Evolutionary conservation across 805 yeast species (phyloP).

Genomic region (Pichia thaimueangensis): DNA sequence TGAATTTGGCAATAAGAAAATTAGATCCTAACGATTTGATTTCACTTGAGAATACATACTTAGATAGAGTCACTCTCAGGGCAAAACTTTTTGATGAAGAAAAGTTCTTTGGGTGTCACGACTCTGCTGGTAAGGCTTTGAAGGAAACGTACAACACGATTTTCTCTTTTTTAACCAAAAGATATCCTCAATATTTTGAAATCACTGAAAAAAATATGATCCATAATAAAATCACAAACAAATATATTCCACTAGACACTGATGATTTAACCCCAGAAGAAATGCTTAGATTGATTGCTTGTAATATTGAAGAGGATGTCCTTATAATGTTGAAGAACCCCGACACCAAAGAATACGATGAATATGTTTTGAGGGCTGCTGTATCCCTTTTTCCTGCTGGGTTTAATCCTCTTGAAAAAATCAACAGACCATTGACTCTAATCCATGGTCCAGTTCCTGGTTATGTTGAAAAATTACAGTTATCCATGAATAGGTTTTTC

Average conservation of each 20-base stretch:
- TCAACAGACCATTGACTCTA: constrained; percentile 47
- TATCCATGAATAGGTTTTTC: constrained; percentile 65
- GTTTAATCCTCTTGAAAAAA: constrained; percentile 53
- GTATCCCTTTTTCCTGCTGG: constrained; percentile 66
- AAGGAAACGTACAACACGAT: constrained; percentile 30
- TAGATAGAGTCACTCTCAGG: constrained; percentile 36
- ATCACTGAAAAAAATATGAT: constrained; percentile 19
- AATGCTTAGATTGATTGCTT: constrained; percentile 16
- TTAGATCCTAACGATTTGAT: constrained; percentile 49
- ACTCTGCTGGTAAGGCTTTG: constrained; percentile 31
- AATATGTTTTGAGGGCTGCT: constrained; percentile 52
- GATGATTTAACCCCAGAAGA: constrained; percentile 10
- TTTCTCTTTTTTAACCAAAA: constrained; percentile 31
- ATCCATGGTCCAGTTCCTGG: constrained; percentile 73
- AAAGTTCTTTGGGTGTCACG: constrained; percentile 19
- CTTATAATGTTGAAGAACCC: constrained; percentile 42
- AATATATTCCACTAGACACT: constrained; percentile 30
- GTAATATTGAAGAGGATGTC: constrained; percentile 56
- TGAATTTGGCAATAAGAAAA: constrained; percentile 58
- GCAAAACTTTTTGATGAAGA: constrained; percentile 17
- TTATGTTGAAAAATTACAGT: constrained; percentile 47
- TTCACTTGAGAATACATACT: constrained; percentile 55
- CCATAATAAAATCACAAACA: constrained; percentile 37
- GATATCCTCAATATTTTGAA: constrained; percentile 51
- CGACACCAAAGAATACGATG: constrained; percentile 37